phyloP scores from a whole-genome alignment of 2,329 filamentous ascomycete genomes.

The Monosporascus cannonballus region DNA sequence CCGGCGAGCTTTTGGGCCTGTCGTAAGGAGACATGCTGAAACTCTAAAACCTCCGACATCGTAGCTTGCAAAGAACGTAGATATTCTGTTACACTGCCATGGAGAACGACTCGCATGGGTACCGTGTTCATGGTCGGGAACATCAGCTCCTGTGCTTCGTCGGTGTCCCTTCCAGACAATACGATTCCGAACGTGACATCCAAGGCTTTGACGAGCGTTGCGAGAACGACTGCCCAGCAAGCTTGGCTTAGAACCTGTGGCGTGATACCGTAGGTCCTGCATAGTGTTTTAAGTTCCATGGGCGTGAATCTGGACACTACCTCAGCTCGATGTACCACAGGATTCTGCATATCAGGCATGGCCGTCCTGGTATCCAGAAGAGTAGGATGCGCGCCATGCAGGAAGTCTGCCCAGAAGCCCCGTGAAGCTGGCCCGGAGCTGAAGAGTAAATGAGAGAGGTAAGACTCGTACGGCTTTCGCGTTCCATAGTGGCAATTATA shows the following conservation, averaged over 20 bases:
- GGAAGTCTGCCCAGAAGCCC: conserved; percentile 66
- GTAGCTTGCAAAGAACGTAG: conserved; percentile 68
- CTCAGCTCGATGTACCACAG: conserved; percentile 36
- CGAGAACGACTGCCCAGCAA: conserved; percentile 68
- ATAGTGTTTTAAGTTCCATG: conserved; percentile 48
- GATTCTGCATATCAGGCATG: not conserved
- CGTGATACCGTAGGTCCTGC: conserved; percentile 61
- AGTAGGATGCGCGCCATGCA: conserved; percentile 45
- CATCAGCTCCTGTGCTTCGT: conserved; percentile 59
- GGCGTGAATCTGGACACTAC: conserved; percentile 34
- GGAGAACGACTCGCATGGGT: conserved; percentile 63
- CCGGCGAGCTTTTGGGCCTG: conserved; percentile 53
- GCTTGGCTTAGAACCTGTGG: conserved; percentile 71
- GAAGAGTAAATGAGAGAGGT: conserved; percentile 49
- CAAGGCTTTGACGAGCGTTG: conserved; percentile 54
- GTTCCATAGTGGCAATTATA: conserved; percentile 43
- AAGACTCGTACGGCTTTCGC: conserved; percentile 43
- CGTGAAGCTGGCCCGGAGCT: conserved; percentile 35
- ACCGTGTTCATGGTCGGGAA: conserved; percentile 95
- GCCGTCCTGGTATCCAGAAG: conserved; percentile 15
- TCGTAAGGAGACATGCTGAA: conserved; percentile 73
- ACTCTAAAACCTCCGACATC: conserved; percentile 57
- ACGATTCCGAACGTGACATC: conserved; percentile 81
- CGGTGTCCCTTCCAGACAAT: conserved; percentile 75
- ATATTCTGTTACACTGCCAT: conserved; percentile 60